Percentiles rank a stretch among this genome's conserved stretches.
These are phyloP conservation scores for Fusarium sp. DNA, from an alignment of 2,329 filamentous ascomycete species.

Conservation along the genomic window DNA sequence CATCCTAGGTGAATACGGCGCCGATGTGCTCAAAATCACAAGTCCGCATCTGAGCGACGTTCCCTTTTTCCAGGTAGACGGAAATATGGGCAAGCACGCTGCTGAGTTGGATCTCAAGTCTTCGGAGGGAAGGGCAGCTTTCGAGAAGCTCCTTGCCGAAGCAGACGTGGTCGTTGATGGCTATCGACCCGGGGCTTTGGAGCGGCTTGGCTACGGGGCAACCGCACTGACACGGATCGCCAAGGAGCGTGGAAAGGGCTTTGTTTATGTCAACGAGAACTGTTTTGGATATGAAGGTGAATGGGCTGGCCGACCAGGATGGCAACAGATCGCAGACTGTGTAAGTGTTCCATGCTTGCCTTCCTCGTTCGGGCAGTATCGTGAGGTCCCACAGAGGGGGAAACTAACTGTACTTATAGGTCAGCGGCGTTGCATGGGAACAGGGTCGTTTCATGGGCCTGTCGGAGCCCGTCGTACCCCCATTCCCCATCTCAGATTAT, in stretches of 20 bases:
- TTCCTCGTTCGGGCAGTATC: not conserved
- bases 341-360: conserved; percentile 51
- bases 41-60: conserved; percentile 78
- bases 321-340: conserved; percentile 81
- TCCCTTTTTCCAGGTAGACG: conserved; percentile 80
- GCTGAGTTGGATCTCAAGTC: conserved; percentile 75
- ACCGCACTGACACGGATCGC: conserved; percentile 68
- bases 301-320: conserved; percentile 76
- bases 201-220: conserved; percentile 75
- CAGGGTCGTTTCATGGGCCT: conserved; percentile 75
- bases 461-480: conserved; percentile 76
- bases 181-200: conserved; percentile 77
- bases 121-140: conserved; percentile 65
- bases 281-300: conserved; percentile 76
- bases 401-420: conserved; percentile 54
- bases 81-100: conserved; percentile 80
- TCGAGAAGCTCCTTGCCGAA: conserved; percentile 72
- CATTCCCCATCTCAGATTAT: conserved; percentile 76
- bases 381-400: not conserved
- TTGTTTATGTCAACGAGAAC: conserved; percentile 80
- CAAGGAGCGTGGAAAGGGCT: conserved; percentile 70
- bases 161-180: conserved; percentile 78
- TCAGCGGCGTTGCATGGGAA: conserved; percentile 71
- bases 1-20: conserved; percentile 82
- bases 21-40: conserved; percentile 81